Conservation (phyloP, 768 basidiomycete genomes). For the Lentinula sp. region DNA sequence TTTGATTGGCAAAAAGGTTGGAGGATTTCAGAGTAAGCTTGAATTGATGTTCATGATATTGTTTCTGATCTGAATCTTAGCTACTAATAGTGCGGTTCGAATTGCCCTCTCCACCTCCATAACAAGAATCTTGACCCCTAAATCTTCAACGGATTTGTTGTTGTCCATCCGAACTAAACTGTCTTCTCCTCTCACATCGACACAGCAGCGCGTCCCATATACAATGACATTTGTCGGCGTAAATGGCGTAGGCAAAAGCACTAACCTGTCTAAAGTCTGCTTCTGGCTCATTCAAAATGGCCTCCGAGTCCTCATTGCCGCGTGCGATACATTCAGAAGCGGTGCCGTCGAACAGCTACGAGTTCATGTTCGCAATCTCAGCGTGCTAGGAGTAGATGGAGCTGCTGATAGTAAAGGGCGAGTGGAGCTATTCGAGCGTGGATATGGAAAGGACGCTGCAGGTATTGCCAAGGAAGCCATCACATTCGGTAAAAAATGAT, state of each 20-base stretch:
- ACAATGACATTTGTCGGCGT: conserved; percentile 96
- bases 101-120: conserved; percentile 78
- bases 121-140: conserved; percentile 92
- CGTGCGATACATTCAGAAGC: conserved; percentile 96
- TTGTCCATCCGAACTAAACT: conserved; percentile 89
- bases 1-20: conserved; percentile 86
- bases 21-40: conserved; percentile 77
- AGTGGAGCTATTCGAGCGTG: conserved; percentile 92
- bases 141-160: conserved; percentile 93
- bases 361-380: conserved; percentile 92
- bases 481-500: conserved; percentile 54
- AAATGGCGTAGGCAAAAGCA: conserved; percentile 98
- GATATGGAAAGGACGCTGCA: conserved; percentile 99
- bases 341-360: conserved; percentile 97
- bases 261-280: conserved; percentile 95
- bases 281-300: conserved; percentile 99
- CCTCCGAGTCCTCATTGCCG: conserved; percentile 89
- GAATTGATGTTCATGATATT: conserved; percentile 4
- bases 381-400: conserved; percentile 72
- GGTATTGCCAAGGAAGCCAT: conserved; percentile 97
- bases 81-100: conserved; percentile 80
- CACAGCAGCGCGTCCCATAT: conserved; percentile 80
- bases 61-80: conserved; percentile 31
- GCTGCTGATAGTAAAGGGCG: conserved; percentile 63
- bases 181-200: conserved; percentile 64